Evolutionary conservation across 768 basidiomycete species (phyloP).

Genomic region (Lactarius vividus): DNA sequence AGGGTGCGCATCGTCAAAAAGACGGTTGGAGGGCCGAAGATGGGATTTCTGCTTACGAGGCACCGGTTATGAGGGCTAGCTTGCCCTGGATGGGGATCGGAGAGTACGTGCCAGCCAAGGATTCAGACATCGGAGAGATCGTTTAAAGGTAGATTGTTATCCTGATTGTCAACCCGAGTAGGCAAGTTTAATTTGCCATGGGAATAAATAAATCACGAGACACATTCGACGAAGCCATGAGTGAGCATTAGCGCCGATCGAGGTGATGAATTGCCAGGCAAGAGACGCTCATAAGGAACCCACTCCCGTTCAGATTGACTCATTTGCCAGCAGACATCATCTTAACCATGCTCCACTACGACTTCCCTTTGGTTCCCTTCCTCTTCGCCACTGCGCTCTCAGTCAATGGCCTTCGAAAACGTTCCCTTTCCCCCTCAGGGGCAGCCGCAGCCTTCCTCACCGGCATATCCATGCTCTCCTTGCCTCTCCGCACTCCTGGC

Average conservation of each 20-base stretch:
- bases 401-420: slow-evolving; percentile 66
- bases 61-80: slow-evolving; percentile 32
- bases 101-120: slow-evolving; percentile 20
- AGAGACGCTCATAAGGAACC: not conserved
- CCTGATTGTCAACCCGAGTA: not conserved
- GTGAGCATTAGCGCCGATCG: not conserved
- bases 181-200: not conserved
- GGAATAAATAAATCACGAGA: not conserved
- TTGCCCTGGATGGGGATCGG: slow-evolving; percentile 27
- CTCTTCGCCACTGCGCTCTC: slow-evolving; percentile 53
- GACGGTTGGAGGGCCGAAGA: slow-evolving; percentile 3
- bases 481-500: slow-evolving; percentile 64
- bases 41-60: slow-evolving; percentile 23
- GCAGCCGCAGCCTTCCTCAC: slow-evolving; percentile 74
- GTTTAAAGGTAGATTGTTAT: not conserved
- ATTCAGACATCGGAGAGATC: slow-evolving; percentile 13
- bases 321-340: not conserved
- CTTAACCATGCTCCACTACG: slow-evolving; percentile 27
- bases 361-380: slow-evolving; percentile 43
- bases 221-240: not conserved
- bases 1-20: not conserved
- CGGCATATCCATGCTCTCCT: slow-evolving; percentile 69
- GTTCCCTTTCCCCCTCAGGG: slow-evolving; percentile 75
- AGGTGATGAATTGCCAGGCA: not conserved
- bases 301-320: not conserved